Conservation (phyloP, 768 basidiomycete species). For the Rhizopogon vesiculosus region DNA sequence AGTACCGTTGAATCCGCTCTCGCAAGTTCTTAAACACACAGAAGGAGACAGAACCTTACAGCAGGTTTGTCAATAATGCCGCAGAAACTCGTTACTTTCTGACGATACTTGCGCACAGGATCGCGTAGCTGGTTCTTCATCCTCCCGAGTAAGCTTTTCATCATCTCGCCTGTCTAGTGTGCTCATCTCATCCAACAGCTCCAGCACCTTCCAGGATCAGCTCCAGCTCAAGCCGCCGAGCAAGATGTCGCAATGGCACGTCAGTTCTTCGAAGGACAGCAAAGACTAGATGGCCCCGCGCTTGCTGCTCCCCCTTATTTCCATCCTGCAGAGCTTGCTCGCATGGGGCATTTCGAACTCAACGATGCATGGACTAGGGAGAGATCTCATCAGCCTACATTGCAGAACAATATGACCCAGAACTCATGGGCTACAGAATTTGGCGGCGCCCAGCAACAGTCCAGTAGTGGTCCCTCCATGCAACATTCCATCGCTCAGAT, state of each 20-base stretch:
- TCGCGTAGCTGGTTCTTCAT: conserved; percentile 67
- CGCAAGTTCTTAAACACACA: conserved; percentile 85
- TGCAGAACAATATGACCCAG: conserved; percentile 29
- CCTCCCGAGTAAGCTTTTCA: conserved; percentile 48
- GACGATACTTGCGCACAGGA: conserved; percentile 43
- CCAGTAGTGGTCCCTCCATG: conserved; percentile 18
- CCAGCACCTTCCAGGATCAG: conserved; percentile 67
- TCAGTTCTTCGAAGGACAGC: conserved; percentile 66
- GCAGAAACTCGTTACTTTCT: neutral
- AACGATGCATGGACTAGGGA: conserved; percentile 52
- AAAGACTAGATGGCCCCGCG: conserved; percentile 26
- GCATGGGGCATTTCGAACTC: conserved; percentile 29
- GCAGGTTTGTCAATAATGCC: conserved; percentile 47
- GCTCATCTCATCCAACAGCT: conserved; percentile 38
- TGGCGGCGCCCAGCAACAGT: conserved; percentile 22
- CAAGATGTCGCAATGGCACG: conserved; percentile 73
- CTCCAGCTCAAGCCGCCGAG: conserved; percentile 43
- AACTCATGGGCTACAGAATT: conserved; percentile 61
- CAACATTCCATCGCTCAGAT: conserved; percentile 28
- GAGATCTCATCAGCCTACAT: conserved; percentile 36
- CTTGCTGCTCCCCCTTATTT: conserved; percentile 29
- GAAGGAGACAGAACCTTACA: conserved; percentile 87
- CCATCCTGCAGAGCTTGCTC: conserved; percentile 27
- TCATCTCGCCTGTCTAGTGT: neutral
- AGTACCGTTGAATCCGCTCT: conserved; percentile 76